Percentiles rank a stretch among this genome's conserved stretches.
Conservation (phyloP, 805 yeast genomes). For the Tetrapisispora phaffii region DNA sequence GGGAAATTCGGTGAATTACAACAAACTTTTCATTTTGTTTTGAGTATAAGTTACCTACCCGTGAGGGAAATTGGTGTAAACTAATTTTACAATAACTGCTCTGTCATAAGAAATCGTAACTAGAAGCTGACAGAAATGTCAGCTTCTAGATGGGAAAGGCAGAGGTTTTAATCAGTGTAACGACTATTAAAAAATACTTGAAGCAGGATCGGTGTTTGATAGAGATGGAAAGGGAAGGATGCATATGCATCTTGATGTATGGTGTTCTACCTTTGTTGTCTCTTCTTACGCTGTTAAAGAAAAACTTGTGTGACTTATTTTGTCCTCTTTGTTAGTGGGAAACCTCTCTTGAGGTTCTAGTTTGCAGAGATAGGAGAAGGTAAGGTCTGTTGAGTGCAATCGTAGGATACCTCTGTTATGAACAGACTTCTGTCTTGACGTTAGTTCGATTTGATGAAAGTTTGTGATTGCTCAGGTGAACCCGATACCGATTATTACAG, state of each 20-base stretch:
- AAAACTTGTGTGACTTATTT: constrained; percentile 24
- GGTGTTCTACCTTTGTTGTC: too few species aligned
- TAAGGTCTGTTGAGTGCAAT: constrained; percentile 32
- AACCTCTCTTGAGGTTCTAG: not conserved
- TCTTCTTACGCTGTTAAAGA: too few species aligned
- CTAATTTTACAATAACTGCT: constrained; percentile 6
- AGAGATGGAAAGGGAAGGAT: not conserved
- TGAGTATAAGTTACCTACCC: constrained; percentile 5
- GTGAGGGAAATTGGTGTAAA: constrained; percentile 14
- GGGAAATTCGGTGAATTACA: constrained; percentile 33
- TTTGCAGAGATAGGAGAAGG: not conserved
- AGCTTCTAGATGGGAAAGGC: constrained; percentile 30
- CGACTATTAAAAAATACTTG: not conserved
- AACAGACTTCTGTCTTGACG: not conserved
- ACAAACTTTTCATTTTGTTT: constrained; percentile 9
- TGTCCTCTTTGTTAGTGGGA: too few species aligned
- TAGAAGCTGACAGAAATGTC: not conserved
- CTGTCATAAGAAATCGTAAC: constrained; percentile 26
- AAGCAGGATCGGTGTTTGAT: not conserved
- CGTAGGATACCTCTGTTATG: constrained; percentile 21
- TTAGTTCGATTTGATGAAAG: not conserved
- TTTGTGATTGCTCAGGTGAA: constrained; percentile 9
- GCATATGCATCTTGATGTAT: too few species aligned
- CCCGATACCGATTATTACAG: constrained; percentile 32
- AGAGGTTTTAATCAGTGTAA: constrained; percentile 13